phyloP scores from a whole-genome alignment of 495 filamentous ascomycete genomes.

The Penicillium chermesinum region DNA sequence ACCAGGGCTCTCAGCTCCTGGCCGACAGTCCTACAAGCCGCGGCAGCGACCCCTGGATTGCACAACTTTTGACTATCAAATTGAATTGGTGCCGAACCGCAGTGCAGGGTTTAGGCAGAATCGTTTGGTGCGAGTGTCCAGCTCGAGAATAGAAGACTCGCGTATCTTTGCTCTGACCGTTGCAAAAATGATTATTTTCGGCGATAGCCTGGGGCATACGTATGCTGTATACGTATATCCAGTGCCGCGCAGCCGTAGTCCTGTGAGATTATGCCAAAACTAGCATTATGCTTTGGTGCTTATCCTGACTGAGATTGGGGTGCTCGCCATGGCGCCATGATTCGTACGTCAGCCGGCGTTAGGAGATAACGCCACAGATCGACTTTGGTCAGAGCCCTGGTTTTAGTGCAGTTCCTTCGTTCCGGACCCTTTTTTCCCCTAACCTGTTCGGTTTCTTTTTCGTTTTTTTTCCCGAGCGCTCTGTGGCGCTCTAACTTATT shows the following conservation, averaged over 20 bases:
- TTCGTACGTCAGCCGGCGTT: slow-evolving; percentile 15
- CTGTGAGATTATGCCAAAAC: slow-evolving; percentile 12
- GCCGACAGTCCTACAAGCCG: no score
- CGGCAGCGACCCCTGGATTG: no score
- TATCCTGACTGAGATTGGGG: slow-evolving; percentile 8
- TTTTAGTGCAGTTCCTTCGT: slow-evolving; percentile 2
- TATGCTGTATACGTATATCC: slow-evolving; percentile 27
- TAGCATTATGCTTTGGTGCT: slow-evolving; percentile 7
- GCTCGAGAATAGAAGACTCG: no score
- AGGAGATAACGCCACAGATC: slow-evolving; percentile 20
- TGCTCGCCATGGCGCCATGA: slow-evolving; percentile 8
- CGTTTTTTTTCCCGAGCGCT: slow-evolving; percentile 1
- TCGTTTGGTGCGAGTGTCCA: no score
- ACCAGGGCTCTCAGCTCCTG: no score
- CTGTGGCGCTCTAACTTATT: no score
- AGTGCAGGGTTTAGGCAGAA: no score
- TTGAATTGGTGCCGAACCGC: no score
- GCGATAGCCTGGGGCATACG: slow-evolving; percentile 16
- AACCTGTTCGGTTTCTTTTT: no score
- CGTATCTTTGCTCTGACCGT: no score
- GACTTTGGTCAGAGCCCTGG: slow-evolving; percentile 17
- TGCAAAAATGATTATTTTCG: no score
- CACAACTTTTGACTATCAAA: no score
- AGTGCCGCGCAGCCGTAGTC: slow-evolving; percentile 6
- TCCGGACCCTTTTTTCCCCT: slow-evolving; percentile 9